Conservation (phyloP, 768 basidiomycete genomes). For the Tricholoma furcatifolium region DNA sequence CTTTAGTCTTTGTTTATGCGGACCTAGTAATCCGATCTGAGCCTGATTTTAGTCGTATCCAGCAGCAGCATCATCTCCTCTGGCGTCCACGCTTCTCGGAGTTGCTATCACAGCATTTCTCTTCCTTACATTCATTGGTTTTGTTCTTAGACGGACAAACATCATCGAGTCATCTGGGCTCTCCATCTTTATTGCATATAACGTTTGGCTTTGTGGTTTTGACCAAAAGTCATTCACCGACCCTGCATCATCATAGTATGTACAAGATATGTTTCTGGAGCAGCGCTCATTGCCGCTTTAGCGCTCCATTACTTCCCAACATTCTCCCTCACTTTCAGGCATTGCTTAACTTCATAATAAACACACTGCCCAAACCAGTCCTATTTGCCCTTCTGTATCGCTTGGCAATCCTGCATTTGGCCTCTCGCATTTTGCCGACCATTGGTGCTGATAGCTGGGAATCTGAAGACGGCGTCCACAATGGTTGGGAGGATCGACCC, state of each 20-base stretch:
- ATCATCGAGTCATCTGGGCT: slow-evolving; percentile 90
- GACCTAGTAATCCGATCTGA: background rate
- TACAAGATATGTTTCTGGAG: background rate
- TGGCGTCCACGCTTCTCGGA: slow-evolving; percentile 88
- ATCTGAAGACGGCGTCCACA: slow-evolving; percentile 57
- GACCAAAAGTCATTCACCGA: slow-evolving; percentile 73
- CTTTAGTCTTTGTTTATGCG: background rate
- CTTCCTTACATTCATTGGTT: slow-evolving; percentile 91
- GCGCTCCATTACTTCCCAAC: slow-evolving; percentile 74
- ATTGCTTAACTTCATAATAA: slow-evolving; percentile 75
- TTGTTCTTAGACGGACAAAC: slow-evolving; percentile 84
- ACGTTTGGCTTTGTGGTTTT: slow-evolving; percentile 87
- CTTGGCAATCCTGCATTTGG: slow-evolving; percentile 75
- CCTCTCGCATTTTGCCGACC: slow-evolving; percentile 79
- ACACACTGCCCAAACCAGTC: slow-evolving; percentile 84
- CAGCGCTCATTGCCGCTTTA: slow-evolving; percentile 24
- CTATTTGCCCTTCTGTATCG: slow-evolving; percentile 79
- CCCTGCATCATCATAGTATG: slow-evolving; percentile 73
- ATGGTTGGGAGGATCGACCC: slow-evolving; percentile 72
- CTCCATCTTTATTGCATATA: slow-evolving; percentile 86
- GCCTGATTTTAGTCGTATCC: slow-evolving; percentile 64
- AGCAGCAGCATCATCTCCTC: slow-evolving; percentile 75
- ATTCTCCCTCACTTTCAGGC: slow-evolving; percentile 81
- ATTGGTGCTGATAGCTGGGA: slow-evolving; percentile 84
- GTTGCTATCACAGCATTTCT: slow-evolving; percentile 85